Percentiles rank a stretch among this genome's conserved stretches.
Evolutionary conservation across 2,329 filamentous ascomycete species (phyloP).

Genomic region (Chaetoscypha palmicola): DNA sequence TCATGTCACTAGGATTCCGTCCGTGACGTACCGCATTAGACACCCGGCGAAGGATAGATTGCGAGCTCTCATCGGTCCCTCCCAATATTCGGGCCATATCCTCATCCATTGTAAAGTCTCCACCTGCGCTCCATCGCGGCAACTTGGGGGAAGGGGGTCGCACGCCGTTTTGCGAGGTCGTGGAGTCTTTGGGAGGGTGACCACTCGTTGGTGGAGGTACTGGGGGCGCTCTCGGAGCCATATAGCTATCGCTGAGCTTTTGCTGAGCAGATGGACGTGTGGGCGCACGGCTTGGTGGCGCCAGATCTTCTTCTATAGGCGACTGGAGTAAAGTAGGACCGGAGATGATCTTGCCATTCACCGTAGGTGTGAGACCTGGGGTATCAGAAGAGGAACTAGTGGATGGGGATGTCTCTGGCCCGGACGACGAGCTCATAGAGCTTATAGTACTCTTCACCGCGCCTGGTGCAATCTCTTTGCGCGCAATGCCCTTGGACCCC

Average conservation of each 20-base stretch:
- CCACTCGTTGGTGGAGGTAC: conserved; percentile 20
- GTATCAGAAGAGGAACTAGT: conserved; percentile 29
- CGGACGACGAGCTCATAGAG: conserved; percentile 26
- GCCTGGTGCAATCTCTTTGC: conserved; percentile 52
- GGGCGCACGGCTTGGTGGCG: conserved; percentile 23
- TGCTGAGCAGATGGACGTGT: conserved; percentile 36
- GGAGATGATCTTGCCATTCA: conserved; percentile 31
- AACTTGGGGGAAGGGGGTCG: conserved; percentile 53
- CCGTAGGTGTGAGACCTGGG: conserved; percentile 25
- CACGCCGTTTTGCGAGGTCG: conserved; percentile 33
- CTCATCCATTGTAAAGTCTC: conserved; percentile 90
- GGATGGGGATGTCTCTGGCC: conserved; percentile 28
- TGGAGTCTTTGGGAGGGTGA: conserved; percentile 40
- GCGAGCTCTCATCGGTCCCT: conserved; percentile 63
- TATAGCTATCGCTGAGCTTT: conserved; percentile 31
- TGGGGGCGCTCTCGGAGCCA: conserved; percentile 31
- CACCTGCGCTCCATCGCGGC: conserved; percentile 69
- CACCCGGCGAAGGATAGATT: conserved; percentile 77
- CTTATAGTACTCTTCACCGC: conserved; percentile 21
- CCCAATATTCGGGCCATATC: conserved; percentile 84
- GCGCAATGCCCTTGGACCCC: conserved; percentile 39
- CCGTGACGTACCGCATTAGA: conserved; percentile 93
- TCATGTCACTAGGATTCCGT: conserved; percentile 70
- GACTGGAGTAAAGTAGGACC: conserved; percentile 23
- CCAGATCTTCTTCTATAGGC: conserved; percentile 22